Percentiles rank a stretch among this genome's conserved stretches.
phyloP scores from a whole-genome alignment of 306 rosid species.

The Cicer bijugum region DNA sequence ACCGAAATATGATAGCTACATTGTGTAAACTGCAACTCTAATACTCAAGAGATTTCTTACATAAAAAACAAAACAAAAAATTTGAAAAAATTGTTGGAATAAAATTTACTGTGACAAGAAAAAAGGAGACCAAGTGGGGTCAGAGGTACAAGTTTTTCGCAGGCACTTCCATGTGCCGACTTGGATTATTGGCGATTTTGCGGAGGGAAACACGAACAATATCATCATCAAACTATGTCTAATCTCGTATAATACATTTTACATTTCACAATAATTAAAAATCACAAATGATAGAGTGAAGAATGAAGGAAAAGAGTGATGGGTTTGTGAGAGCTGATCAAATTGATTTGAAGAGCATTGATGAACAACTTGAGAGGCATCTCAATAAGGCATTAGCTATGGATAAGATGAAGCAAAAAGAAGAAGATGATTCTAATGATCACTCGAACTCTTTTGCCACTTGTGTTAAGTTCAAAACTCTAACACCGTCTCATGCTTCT shows the following conservation, averaged over 20 bases:
- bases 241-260: not conserved
- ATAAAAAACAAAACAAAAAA: no score
- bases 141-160: slow-evolving; percentile 75
- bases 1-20: no score
- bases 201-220: slow-evolving; percentile 10
- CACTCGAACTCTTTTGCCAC: slow-evolving; percentile 13
- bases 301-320: slow-evolving; percentile 73
- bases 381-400: slow-evolving; percentile 69
- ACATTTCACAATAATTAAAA: not conserved
- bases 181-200: slow-evolving; percentile 56
- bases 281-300: not conserved
- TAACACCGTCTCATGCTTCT: not conserved
- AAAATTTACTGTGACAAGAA: no score
- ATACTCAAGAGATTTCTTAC: no score
- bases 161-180: slow-evolving; percentile 92
- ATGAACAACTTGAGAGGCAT: slow-evolving; percentile 90
- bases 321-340: slow-evolving; percentile 96
- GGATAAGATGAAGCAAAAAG: slow-evolving; percentile 61
- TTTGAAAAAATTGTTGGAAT: no score
- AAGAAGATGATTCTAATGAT: slow-evolving; percentile 25
- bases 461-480: slow-evolving; percentile 11
- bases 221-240: not conserved
- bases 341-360: slow-evolving; percentile 97
- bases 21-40: no score
- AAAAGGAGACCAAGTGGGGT: slow-evolving; percentile 62